Conservation (phyloP, 176 grass and related monocot genomes). For the Zoysia pacifica region DNA sequence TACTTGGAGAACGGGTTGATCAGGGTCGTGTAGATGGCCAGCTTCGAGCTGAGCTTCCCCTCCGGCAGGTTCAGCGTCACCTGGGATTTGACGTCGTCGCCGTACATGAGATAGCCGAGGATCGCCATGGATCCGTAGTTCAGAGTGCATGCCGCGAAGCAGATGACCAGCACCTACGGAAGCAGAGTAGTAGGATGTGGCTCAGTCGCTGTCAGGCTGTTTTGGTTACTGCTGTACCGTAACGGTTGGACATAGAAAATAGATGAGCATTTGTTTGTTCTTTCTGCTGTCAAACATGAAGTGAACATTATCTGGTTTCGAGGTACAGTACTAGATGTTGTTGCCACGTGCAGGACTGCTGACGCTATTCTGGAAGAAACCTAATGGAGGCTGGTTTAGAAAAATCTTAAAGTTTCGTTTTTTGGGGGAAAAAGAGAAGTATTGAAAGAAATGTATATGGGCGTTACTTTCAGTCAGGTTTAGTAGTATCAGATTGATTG, state of each 20-base stretch:
- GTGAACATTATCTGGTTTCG: not conserved
- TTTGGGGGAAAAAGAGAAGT: too few relatives aligned
- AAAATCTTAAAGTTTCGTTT: too few relatives aligned
- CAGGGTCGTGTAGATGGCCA: constrained; percentile 82
- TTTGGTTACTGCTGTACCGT: not conserved
- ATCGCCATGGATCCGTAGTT: constrained; percentile 71
- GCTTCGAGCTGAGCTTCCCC: constrained; percentile 54
- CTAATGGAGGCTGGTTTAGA: too few relatives aligned
- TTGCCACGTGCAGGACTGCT: not conserved
- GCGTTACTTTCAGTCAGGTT: not conserved
- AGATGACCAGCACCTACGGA: constrained; percentile 59
- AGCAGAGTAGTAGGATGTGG: not conserved
- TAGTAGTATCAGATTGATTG: too few relatives aligned
- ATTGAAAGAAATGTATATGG: not conserved
- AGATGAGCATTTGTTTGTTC: not conserved
- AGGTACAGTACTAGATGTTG: not conserved
- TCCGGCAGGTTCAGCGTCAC: constrained; percentile 75
- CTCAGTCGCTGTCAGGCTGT: constrained; percentile 5
- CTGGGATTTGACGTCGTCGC: constrained; percentile 55
- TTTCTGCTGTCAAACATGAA: not conserved
- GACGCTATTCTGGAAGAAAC: not conserved
- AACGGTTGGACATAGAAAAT: not conserved
- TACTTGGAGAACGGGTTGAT: constrained; percentile 81
- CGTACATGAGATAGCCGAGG: constrained; percentile 84
- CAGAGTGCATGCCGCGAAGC: constrained; percentile 62